These are phyloP conservation scores for Talaromyces sp. DNA, from an alignment of 2,329 filamentous ascomycete genomes.

Conservation along the genomic window DNA sequence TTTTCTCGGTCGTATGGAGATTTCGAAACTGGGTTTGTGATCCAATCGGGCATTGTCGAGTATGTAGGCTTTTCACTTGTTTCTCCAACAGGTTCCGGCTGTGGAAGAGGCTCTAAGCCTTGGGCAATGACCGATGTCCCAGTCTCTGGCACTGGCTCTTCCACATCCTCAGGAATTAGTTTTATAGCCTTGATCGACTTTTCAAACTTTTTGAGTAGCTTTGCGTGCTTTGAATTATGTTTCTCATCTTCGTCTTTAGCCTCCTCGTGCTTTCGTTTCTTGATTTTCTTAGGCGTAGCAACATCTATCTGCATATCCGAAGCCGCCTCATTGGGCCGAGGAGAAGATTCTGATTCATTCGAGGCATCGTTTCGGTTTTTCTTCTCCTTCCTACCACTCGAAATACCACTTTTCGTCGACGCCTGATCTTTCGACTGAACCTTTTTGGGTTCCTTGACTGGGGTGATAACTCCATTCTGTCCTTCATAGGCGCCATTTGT, in stretches of 20 bases:
- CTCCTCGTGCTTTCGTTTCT: conserved; percentile 23
- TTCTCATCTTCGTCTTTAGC: conserved; percentile 27
- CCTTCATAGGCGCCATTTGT: not conserved
- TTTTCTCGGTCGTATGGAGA: conserved; percentile 54
- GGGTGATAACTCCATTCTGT: not conserved
- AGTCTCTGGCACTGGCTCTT: conserved; percentile 26
- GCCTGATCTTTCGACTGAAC: conserved; percentile 34
- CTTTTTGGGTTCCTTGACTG: not conserved
- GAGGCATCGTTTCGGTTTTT: conserved; percentile 16
- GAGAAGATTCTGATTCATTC: not conserved
- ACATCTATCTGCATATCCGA: not conserved
- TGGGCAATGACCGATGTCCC: conserved; percentile 32
- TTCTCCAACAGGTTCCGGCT: conserved; percentile 60
- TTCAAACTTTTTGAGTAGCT: conserved; percentile 42
- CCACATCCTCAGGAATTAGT: conserved; percentile 21
- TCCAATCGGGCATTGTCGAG: conserved; percentile 77
- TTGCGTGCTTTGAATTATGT: conserved; percentile 34
- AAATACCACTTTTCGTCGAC: conserved; percentile 31
- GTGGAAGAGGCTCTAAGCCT: conserved; percentile 77
- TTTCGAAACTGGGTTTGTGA: conserved; percentile 71
- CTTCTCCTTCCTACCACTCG: conserved; percentile 29
- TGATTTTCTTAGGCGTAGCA: not conserved
- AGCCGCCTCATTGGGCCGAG: conserved; percentile 8
- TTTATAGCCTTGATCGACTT: conserved; percentile 31
- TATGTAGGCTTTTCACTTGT: conserved; percentile 63